A percentile compares a stretch with the other conserved stretches of the same genome.
Conservation (phyloP, 129 eudicot genomes). For the Flaveria linearis region DNA sequence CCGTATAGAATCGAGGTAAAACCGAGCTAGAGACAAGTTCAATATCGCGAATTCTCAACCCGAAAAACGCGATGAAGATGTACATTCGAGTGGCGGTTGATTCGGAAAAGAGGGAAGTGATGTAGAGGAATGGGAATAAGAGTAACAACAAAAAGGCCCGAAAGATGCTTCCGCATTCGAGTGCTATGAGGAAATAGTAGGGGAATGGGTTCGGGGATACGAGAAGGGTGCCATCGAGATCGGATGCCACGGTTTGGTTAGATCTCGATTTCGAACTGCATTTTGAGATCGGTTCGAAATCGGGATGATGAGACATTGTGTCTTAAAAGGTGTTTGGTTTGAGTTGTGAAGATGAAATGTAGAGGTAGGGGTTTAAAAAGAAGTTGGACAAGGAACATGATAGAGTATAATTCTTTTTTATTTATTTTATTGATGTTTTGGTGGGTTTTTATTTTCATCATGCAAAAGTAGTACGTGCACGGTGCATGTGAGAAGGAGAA, state of each 20-base stretch:
- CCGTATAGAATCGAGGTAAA: conserved; percentile 71
- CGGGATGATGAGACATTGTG: conserved; percentile 50
- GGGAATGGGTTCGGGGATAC: conserved; percentile 66
- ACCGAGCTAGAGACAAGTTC: conserved; percentile 80
- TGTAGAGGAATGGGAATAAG: conserved; percentile 53
- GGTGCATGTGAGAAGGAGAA: neutral
- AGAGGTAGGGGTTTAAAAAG: conserved; percentile 36
- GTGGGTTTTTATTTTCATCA: neutral
- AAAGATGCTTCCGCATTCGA: conserved; percentile 80
- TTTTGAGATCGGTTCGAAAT: conserved; percentile 52
- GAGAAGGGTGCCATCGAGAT: conserved; percentile 70
- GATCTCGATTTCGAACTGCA: conserved; percentile 50
- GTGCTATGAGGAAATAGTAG: conserved; percentile 69
- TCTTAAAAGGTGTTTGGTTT: conserved; percentile 34
- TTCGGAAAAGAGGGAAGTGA: conserved; percentile 50
- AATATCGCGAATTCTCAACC: conserved; percentile 58
- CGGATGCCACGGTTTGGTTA: conserved; percentile 63
- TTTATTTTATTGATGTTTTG: neutral
- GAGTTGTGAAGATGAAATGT: conserved; percentile 34
- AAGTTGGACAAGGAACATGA: conserved; percentile 29
- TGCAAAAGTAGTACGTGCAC: neutral
- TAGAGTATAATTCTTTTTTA: neutral
- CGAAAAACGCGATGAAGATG: conserved; percentile 62
- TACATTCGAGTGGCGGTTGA: conserved; percentile 42
- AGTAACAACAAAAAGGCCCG: conserved; percentile 55